Percentiles rank a stretch among this genome's conserved stretches.
These are phyloP conservation scores for Triticum aestivum DNA, from an alignment of 176 grass and related monocot genomes.

Conservation along the genomic window DNA sequence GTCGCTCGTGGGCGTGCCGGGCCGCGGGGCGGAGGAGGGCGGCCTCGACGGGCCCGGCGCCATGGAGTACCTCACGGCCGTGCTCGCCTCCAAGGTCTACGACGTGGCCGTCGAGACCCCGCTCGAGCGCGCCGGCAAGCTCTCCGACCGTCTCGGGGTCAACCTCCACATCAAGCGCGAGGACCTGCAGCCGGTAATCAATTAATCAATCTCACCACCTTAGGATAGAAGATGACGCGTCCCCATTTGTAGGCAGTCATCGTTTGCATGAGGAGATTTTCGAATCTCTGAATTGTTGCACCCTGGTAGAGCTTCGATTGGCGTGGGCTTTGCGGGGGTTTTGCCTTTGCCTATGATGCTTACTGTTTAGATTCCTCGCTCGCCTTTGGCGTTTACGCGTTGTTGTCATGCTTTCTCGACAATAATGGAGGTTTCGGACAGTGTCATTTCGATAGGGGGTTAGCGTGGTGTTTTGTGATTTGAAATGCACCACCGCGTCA, in stretches of 20 bases:
- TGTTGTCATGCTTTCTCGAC: not conserved
- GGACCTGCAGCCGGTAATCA: constrained; percentile 81
- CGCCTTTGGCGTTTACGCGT: not conserved
- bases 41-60: constrained; percentile 33
- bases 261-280: not conserved
- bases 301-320: not conserved
- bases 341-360: constrained; percentile 8
- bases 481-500: not conserved
- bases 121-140: constrained; percentile 68
- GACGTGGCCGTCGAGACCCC: constrained; percentile 85
- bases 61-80: constrained; percentile 87
- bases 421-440: not conserved
- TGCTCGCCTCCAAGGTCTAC: constrained; percentile 88
- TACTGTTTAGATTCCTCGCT: constrained; percentile 6
- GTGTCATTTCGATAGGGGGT: not conserved
- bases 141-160: constrained; percentile 72
- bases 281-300: not conserved
- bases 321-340: not conserved
- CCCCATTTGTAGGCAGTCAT: no score
- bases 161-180: constrained; percentile 83
- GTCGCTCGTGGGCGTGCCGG: constrained; percentile 44
- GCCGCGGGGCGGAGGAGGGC: not conserved
- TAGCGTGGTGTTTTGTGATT: not conserved
- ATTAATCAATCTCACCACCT: not conserved
- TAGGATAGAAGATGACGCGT: no score